Conservation (phyloP, 208 protist species). For the Herpetomonas tarakana region DNA sequence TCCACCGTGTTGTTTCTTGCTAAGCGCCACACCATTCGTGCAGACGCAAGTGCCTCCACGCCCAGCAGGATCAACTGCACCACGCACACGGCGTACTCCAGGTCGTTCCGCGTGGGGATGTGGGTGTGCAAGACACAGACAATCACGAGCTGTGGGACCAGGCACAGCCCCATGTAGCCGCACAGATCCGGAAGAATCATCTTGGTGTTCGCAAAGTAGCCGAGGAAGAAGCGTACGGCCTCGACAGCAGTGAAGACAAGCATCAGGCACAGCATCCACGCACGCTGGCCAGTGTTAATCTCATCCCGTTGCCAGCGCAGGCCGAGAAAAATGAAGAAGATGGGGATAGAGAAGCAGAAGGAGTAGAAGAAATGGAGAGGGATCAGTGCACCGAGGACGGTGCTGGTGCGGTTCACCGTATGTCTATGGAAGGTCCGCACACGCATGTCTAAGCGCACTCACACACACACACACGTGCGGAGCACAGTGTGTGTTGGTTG, state of each 20-base stretch:
- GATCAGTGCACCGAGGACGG: slow-evolving; percentile 43
- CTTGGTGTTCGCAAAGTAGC: slow-evolving; percentile 34
- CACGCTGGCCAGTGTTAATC: slow-evolving; percentile 16
- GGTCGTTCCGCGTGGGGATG: slow-evolving; percentile 41
- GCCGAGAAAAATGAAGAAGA: slow-evolving; percentile 43
- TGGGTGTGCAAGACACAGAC: slow-evolving; percentile 30
- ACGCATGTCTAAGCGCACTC: slow-evolving; percentile 28
- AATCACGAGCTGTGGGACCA: slow-evolving; percentile 57
- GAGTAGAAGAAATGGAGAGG: slow-evolving; percentile 43
- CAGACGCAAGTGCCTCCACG: slow-evolving; percentile 31
- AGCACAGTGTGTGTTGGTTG: too few species aligned
- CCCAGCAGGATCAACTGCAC: slow-evolving; percentile 53
- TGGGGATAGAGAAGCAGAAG: slow-evolving; percentile 45
- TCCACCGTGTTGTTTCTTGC: slow-evolving; percentile 66
- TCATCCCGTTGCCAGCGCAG: slow-evolving; percentile 22
- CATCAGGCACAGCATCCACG: slow-evolving; percentile 44
- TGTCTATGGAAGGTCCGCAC: slow-evolving; percentile 70
- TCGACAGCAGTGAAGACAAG: slow-evolving; percentile 52
- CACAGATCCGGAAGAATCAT: slow-evolving; percentile 42
- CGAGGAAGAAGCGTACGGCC: slow-evolving; percentile 45
- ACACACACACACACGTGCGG: neutral
- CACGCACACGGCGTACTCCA: slow-evolving; percentile 62
- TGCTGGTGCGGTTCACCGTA: slow-evolving; percentile 44
- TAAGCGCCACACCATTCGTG: slow-evolving; percentile 29
- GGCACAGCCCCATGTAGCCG: slow-evolving; percentile 40